Percentiles rank a stretch among this genome's conserved stretches.
phyloP scores from a whole-genome alignment of 768 basidiomycete species.

The Boletellus ananas region DNA sequence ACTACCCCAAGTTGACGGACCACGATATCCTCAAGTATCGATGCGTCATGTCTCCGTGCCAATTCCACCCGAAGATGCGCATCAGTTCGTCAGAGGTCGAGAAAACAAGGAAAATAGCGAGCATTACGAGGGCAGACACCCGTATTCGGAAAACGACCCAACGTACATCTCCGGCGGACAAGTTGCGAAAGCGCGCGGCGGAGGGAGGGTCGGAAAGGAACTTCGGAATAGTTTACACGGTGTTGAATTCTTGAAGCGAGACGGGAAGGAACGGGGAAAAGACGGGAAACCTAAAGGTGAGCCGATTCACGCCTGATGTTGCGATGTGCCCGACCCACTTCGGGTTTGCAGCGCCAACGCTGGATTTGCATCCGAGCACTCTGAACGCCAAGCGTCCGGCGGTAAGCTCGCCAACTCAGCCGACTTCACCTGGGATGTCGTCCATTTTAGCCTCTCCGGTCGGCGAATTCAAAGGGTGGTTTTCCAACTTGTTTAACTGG shows the following conservation, averaged over 20 bases:
- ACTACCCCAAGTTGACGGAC: slow-evolving; percentile 18
- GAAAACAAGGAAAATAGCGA: slow-evolving; percentile 41
- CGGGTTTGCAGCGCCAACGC: slow-evolving; percentile 44
- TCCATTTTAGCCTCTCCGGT: slow-evolving; percentile 65
- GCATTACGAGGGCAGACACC: slow-evolving; percentile 11
- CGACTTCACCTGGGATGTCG: slow-evolving; percentile 34
- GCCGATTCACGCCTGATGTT: not conserved
- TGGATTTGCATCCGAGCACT: slow-evolving; percentile 45
- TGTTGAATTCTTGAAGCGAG: slow-evolving; percentile 28
- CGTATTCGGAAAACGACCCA: slow-evolving; percentile 17
- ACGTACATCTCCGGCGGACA: slow-evolving; percentile 28
- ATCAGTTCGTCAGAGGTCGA: slow-evolving; percentile 9
- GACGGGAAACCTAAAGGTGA: slow-evolving; percentile 51
- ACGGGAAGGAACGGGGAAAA: slow-evolving; percentile 47
- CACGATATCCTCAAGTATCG: slow-evolving; percentile 11
- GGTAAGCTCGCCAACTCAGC: slow-evolving; percentile 47
- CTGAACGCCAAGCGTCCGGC: slow-evolving; percentile 46
- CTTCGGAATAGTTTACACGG: slow-evolving; percentile 47
- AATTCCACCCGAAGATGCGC: slow-evolving; percentile 13
- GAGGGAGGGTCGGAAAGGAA: slow-evolving; percentile 41
- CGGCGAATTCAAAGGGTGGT: slow-evolving; percentile 88
- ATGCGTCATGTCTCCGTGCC: slow-evolving; percentile 10
- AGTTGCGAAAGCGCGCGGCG: slow-evolving; percentile 28
- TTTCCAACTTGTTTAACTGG: slow-evolving; percentile 94
- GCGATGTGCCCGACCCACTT: not conserved